Conservation (phyloP, 1,284 basidiomycete genomes). For the Porogramme epimiltina region DNA sequence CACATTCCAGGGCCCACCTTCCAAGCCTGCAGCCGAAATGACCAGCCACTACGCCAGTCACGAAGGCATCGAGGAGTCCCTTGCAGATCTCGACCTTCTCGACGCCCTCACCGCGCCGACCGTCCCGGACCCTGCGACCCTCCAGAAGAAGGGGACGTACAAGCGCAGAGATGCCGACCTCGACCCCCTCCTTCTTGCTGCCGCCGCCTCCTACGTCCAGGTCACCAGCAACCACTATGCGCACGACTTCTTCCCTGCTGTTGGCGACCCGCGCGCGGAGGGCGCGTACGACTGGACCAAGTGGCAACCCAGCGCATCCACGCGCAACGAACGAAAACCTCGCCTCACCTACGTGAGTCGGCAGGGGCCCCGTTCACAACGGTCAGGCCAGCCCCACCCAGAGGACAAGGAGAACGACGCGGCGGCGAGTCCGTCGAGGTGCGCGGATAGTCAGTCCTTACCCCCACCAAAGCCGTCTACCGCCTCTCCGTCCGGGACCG, state of each 20-base stretch:
- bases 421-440: conserved; percentile 21
- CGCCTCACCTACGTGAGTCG: conserved; percentile 64
- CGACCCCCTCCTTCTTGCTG: conserved; percentile 74
- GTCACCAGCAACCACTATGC: conserved; percentile 78
- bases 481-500: conserved; percentile 3
- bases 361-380: conserved; percentile 69
- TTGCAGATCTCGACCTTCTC: conserved; percentile 49
- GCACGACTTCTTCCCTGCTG: conserved; percentile 68
- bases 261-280: conserved; percentile 51
- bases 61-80: conserved; percentile 29
- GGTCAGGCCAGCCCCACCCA: conserved; percentile 37
- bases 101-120: conserved; percentile 54
- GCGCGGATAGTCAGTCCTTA: conserved; percentile 28
- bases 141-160: conserved; percentile 42
- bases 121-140: conserved; percentile 25
- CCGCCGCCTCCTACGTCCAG: conserved; percentile 68
- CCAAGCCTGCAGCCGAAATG: no score
- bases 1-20: no score
- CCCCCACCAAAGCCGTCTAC: conserved; percentile 12
- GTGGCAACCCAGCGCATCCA: conserved; percentile 43
- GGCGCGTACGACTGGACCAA: conserved; percentile 62
- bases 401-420: conserved; percentile 31
- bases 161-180: conserved; percentile 65
- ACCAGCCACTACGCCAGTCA: conserved; percentile 22
- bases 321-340: conserved; percentile 38